Conservation (phyloP, 208 protist genomes). For the Leishmania guyanensis region DNA sequence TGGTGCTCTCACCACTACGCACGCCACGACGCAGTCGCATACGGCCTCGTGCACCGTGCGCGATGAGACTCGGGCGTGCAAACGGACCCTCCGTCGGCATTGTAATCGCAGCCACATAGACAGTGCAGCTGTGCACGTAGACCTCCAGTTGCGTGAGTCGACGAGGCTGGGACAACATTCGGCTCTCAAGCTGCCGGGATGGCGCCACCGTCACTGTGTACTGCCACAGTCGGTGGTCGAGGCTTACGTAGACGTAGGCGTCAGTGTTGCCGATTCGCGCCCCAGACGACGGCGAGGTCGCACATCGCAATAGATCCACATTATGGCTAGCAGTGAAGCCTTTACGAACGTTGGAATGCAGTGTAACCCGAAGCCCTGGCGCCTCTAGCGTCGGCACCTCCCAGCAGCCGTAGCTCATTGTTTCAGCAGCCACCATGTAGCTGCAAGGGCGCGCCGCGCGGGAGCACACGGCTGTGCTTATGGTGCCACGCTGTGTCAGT, state of each 20-base stretch:
- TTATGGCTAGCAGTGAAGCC: slow-evolving; percentile 20
- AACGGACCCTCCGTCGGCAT: slow-evolving; percentile 15
- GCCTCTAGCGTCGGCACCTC: slow-evolving; percentile 30
- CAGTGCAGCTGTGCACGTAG: slow-evolving; percentile 30
- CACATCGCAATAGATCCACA: slow-evolving; percentile 26
- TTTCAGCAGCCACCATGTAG: slow-evolving; percentile 22
- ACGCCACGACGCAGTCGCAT: slow-evolving; percentile 8
- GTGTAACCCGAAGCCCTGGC: slow-evolving; percentile 20
- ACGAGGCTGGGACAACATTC: slow-evolving; percentile 32
- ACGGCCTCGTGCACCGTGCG: slow-evolving; percentile 18
- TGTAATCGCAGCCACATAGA: slow-evolving; percentile 27
- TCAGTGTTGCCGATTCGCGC: slow-evolving; percentile 22
- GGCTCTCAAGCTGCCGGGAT: slow-evolving; percentile 31
- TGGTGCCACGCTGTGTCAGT: neutral
- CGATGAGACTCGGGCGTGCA: slow-evolving; percentile 18
- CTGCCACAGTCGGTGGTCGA: slow-evolving; percentile 16
- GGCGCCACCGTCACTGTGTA: slow-evolving; percentile 35
- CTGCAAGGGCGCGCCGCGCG: slow-evolving; percentile 6
- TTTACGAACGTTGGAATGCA: slow-evolving; percentile 24
- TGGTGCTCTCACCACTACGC: neutral
- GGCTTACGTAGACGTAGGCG: slow-evolving; percentile 31
- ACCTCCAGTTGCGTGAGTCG: slow-evolving; percentile 30
- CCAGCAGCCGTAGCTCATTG: slow-evolving; percentile 31
- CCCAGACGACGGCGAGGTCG: slow-evolving; percentile 19
- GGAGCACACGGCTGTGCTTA: slow-evolving; percentile 20